phyloP scores from a whole-genome alignment of 805 yeast species.

The Ogataea kodamae region DNA sequence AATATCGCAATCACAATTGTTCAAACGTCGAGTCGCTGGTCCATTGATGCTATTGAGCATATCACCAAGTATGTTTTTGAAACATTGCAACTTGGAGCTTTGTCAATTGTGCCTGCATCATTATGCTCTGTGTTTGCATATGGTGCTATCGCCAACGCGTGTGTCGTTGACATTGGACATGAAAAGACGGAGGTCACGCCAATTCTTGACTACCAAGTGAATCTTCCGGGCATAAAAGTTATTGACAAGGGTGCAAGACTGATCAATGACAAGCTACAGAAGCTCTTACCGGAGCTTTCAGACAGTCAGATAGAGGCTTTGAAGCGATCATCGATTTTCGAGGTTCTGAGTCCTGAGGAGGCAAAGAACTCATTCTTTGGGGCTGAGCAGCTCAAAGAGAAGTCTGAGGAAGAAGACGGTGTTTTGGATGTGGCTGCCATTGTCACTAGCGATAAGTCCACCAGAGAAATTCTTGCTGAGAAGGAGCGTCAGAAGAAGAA shows the following conservation, averaged over 20 bases:
- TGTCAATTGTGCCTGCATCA: slow-evolving; percentile 64
- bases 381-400: slow-evolving; percentile 41
- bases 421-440: slow-evolving; percentile 85
- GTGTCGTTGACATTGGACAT: slow-evolving; percentile 78
- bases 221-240: slow-evolving; percentile 44
- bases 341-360: slow-evolving; percentile 69
- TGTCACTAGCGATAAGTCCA: slow-evolving; percentile 67
- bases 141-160: slow-evolving; percentile 58
- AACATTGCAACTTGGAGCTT: slow-evolving; percentile 63
- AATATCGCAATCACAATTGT: slow-evolving; percentile 68
- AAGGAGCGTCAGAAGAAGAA: slow-evolving; percentile 23
- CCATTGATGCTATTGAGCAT: slow-evolving; percentile 59
- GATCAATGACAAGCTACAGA: slow-evolving; percentile 53
- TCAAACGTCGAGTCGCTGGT: slow-evolving; percentile 63
- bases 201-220: slow-evolving; percentile 66
- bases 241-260: slow-evolving; percentile 56
- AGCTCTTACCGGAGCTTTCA: slow-evolving; percentile 55
- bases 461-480: slow-evolving; percentile 44
- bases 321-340: slow-evolving; percentile 73
- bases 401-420: slow-evolving; percentile 55
- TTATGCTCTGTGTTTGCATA: slow-evolving; percentile 72
- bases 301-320: slow-evolving; percentile 64
- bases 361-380: slow-evolving; percentile 61
- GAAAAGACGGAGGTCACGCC: slow-evolving; percentile 76
- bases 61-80: slow-evolving; percentile 78